phyloP scores from a whole-genome alignment of 176 grass and related monocot species.

The Stipa capillata region DNA sequence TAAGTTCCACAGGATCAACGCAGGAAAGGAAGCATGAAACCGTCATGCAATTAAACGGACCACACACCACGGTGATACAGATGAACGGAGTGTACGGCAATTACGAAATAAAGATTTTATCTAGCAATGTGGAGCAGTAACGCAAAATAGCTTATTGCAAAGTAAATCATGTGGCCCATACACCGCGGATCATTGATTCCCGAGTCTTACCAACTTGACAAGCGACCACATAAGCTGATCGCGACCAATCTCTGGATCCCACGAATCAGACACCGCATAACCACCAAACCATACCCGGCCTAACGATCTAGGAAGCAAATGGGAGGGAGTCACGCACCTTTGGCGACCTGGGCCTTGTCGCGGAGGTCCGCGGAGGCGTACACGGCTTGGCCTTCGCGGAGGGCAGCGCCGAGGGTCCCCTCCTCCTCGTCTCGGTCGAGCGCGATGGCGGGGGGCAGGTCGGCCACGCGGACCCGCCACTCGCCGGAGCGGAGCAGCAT shows the following conservation, averaged over 20 bases:
- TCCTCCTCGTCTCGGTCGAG: slow-evolving; percentile 70
- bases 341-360: slow-evolving; percentile 63
- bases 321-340: slow-evolving; percentile 41
- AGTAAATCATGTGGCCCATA: neutral
- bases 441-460: slow-evolving; percentile 49
- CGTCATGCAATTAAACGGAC: neutral
- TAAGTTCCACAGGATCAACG: neutral
- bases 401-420: slow-evolving; percentile 54
- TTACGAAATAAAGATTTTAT: neutral
- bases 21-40: neutral
- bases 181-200: neutral
- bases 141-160: neutral
- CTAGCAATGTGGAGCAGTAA: neutral
- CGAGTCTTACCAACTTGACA: neutral
- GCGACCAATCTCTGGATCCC: neutral
- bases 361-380: slow-evolving; percentile 80
- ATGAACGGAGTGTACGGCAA: neutral
- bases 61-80: neutral
- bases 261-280: neutral
- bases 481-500: slow-evolving; percentile 66
- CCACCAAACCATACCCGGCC: neutral
- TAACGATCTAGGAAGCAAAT: neutral
- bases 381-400: slow-evolving; percentile 49
- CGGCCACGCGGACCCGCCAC: slow-evolving; percentile 79
- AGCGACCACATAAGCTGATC: neutral